phyloP scores from a whole-genome alignment of 768 basidiomycete species.

The Pleurotus tuoliensis region DNA sequence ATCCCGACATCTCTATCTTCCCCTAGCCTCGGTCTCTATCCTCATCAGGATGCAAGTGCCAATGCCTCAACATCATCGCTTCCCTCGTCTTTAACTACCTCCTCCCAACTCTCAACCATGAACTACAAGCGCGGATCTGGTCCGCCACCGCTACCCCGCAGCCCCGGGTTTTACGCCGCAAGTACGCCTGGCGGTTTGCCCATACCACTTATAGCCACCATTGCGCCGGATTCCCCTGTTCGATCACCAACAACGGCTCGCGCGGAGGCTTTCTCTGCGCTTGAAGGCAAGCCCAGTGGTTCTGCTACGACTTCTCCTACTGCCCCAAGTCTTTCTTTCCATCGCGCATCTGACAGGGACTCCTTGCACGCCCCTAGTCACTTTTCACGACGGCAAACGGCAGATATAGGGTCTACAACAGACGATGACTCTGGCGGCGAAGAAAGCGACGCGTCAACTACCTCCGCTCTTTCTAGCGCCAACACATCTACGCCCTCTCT shows the following conservation, averaged over 20 bases:
- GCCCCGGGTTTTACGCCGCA: slow-evolving; percentile 1
- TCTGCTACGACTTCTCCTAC: slow-evolving; percentile 10
- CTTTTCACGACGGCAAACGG: slow-evolving; percentile 10
- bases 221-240: slow-evolving; percentile 37
- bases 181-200: slow-evolving; percentile 36
- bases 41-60: slow-evolving; percentile 22
- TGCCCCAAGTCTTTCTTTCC: slow-evolving; percentile 12
- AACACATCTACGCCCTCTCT: slow-evolving; percentile 7
- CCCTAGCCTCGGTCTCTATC: slow-evolving; percentile 32
- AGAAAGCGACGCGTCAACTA: slow-evolving; percentile 39
- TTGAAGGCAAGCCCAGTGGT: background rate
- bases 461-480: slow-evolving; percentile 22
- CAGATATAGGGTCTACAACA: slow-evolving; percentile 10
- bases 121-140: background rate
- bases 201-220: slow-evolving; percentile 55
- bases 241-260: slow-evolving; percentile 16
- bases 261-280: slow-evolving; percentile 13
- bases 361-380: slow-evolving; percentile 15
- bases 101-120: background rate
- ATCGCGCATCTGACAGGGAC: slow-evolving; percentile 9
- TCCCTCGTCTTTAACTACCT: slow-evolving; percentile 20
- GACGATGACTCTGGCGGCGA: slow-evolving; percentile 17
- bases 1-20: slow-evolving; percentile 38
- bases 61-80: slow-evolving; percentile 38
- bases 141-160: slow-evolving; percentile 2